Evolutionary conservation across 2,329 filamentous ascomycete species (phyloP).

Genomic region (Aspergillus caelatus): DNA sequence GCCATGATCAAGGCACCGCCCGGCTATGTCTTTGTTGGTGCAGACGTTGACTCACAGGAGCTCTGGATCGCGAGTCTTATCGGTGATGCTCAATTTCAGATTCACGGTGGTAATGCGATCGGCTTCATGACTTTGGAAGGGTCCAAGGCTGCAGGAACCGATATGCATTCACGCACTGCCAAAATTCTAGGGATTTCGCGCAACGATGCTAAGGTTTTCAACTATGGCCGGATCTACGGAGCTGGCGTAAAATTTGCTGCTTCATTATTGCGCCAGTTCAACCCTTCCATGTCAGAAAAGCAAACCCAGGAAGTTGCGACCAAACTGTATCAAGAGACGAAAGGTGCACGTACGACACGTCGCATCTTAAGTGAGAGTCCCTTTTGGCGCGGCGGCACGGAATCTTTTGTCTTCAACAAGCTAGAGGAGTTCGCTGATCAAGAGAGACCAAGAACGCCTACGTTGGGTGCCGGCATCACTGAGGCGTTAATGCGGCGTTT

Average conservation of each 20-base stretch:
- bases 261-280: constrained; percentile 89
- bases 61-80: constrained; percentile 97
- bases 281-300: constrained; percentile 76
- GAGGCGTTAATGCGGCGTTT: constrained; percentile 89
- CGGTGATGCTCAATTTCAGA: constrained; percentile 89
- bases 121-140: constrained; percentile 99
- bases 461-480: constrained; percentile 92
- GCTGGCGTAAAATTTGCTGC: constrained; percentile 92
- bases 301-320: constrained; percentile 76
- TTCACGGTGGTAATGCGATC: constrained; percentile 95
- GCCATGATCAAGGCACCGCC: constrained; percentile 92
- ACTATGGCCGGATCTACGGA: constrained; percentile 98
- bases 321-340: constrained; percentile 84
- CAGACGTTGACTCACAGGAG: constrained; percentile 96
- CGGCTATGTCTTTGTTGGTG: constrained; percentile 91
- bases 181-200: constrained; percentile 89
- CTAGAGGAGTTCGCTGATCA: constrained; percentile 98
- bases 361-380: constrained; percentile 71
- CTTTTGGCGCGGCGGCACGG: constrained; percentile 96
- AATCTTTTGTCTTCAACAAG: constrained; percentile 98
- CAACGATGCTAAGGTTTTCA: constrained; percentile 96
- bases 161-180: constrained; percentile 92
- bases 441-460: constrained; percentile 84
- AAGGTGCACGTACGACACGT: constrained; percentile 80
- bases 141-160: constrained; percentile 89